Evolutionary conservation across 805 yeast genomes (phyloP).

Genomic region (Wickerhamiella parazyma): DNA sequence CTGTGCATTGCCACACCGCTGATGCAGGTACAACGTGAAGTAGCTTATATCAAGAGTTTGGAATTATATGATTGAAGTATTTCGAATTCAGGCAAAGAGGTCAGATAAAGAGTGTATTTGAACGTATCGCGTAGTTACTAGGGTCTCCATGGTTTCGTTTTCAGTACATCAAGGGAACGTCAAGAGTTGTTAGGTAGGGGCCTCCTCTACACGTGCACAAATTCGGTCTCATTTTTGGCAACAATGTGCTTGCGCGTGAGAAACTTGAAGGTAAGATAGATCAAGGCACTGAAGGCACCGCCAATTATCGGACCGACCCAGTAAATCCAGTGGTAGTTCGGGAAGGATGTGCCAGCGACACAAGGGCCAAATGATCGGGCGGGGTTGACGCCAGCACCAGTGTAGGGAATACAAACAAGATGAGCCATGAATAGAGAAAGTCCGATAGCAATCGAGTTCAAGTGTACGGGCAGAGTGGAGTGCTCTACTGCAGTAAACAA

Average conservation of each 20-base stretch:
- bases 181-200: no score
- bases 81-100: no score
- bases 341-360: slow-evolving; percentile 59
- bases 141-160: no score
- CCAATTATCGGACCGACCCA: slow-evolving; percentile 84
- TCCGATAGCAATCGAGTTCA: slow-evolving; percentile 79
- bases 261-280: slow-evolving; percentile 53
- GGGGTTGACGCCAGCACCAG: slow-evolving; percentile 89
- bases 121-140: no score
- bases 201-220: no score
- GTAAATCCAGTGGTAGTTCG: slow-evolving; percentile 79
- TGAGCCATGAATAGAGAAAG: slow-evolving; percentile 69
- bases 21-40: no score
- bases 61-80: no score
- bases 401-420: slow-evolving; percentile 64
- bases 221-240: no score
- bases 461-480: slow-evolving; percentile 55
- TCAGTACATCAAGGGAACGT: no score
- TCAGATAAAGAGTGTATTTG: no score
- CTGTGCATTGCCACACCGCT: no score
- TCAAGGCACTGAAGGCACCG: slow-evolving; percentile 46
- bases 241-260: slow-evolving; percentile 28
- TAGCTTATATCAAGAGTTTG: no score
- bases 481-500: slow-evolving; percentile 75
- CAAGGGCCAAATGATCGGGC: slow-evolving; percentile 82